These are phyloP conservation scores for Metarhizium album DNA, from an alignment of 2,329 filamentous ascomycete genomes.

Conservation along the genomic window DNA sequence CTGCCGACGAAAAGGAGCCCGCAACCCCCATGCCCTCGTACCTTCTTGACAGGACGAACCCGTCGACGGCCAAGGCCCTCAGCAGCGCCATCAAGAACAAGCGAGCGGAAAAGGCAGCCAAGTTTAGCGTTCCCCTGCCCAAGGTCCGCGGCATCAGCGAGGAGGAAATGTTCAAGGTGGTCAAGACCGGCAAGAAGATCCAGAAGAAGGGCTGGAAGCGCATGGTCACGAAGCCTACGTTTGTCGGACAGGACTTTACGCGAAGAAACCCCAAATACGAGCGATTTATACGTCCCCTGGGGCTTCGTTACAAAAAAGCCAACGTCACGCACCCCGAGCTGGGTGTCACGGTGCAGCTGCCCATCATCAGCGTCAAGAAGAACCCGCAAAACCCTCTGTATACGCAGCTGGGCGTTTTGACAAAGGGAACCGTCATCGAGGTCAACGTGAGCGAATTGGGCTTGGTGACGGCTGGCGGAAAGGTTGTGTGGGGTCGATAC, in stretches of 20 bases:
- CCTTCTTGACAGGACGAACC: conserved; percentile 71
- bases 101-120: conserved; percentile 83
- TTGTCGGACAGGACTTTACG: conserved; percentile 87
- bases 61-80: conserved; percentile 54
- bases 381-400: conserved; percentile 78
- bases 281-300: conserved; percentile 41
- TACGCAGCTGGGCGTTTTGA: conserved; percentile 83
- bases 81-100: conserved; percentile 91
- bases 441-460: conserved; percentile 91
- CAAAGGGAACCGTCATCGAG: conserved; percentile 70
- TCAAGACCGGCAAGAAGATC: conserved; percentile 93
- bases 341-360: conserved; percentile 77
- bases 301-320: conserved; percentile 39
- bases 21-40: conserved; percentile 82
- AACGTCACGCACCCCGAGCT: conserved; percentile 63
- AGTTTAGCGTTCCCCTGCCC: conserved; percentile 83
- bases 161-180: conserved; percentile 96
- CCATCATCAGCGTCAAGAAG: conserved; percentile 58
- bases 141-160: conserved; percentile 87
- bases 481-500: conserved; percentile 86
- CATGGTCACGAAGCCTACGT: conserved; percentile 52
- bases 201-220: conserved; percentile 73
- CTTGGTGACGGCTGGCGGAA: conserved; percentile 80
- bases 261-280: conserved; percentile 73
- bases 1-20: conserved; percentile 66